phyloP scores from a whole-genome alignment of 495 filamentous ascomycete species.

The Halenospora varia region DNA sequence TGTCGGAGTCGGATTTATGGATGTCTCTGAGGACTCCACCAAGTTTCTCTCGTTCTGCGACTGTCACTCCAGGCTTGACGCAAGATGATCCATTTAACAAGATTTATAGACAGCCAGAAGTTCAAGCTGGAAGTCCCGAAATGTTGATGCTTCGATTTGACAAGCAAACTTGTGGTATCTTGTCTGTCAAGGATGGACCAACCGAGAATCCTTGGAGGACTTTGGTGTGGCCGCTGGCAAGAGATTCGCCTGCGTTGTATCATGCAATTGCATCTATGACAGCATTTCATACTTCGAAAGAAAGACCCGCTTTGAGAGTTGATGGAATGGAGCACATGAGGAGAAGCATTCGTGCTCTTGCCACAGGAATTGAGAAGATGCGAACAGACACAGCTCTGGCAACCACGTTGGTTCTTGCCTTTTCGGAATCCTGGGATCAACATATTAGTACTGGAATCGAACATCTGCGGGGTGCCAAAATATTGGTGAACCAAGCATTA shows the following conservation, averaged over 20 bases:
- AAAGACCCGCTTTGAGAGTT: conserved; percentile 51
- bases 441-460: conserved; percentile 71
- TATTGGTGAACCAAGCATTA: conserved; percentile 59
- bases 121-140: conserved; percentile 51
- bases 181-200: conserved; percentile 69
- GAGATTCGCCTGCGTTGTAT: conserved; percentile 63
- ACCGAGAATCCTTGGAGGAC: conserved; percentile 78
- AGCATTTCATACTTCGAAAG: conserved; percentile 66
- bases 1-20: conserved; percentile 33
- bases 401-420: conserved; percentile 69
- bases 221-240: conserved; percentile 67
- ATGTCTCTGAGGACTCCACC: conserved; percentile 23
- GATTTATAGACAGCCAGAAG: conserved; percentile 42
- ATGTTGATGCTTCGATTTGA: conserved; percentile 67
- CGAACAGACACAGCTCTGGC: conserved; percentile 63
- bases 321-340: conserved; percentile 72
- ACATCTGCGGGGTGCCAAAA: conserved; percentile 67
- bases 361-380: conserved; percentile 57
- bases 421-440: conserved; percentile 75
- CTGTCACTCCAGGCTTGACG: conserved; percentile 2
- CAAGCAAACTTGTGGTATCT: conserved; percentile 67
- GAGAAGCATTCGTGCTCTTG: conserved; percentile 56
- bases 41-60: conserved; percentile 1
- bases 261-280: conserved; percentile 74
- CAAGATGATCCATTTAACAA: conserved; percentile 18